phyloP scores from a whole-genome alignment of 1,284 basidiomycete genomes.

The Farysia itapuensis region DNA sequence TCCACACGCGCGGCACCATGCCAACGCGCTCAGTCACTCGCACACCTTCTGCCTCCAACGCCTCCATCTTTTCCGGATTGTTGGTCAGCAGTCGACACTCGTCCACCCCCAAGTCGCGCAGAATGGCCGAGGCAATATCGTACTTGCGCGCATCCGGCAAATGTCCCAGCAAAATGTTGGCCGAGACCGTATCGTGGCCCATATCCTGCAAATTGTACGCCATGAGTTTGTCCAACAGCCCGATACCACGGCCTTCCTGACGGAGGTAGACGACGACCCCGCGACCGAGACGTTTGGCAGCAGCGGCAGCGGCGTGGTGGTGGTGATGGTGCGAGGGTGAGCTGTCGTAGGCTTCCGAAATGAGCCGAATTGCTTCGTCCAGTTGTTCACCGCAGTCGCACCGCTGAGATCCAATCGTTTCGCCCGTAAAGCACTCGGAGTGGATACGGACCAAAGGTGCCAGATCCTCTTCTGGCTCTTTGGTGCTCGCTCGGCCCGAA shows the following conservation, averaged over 20 bases:
- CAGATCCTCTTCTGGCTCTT: slow-evolving; percentile 7
- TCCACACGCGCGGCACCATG: slow-evolving; percentile 95
- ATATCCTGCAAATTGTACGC: slow-evolving; percentile 98
- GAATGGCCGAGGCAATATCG: slow-evolving; percentile 84
- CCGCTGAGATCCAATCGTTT: slow-evolving; percentile 95
- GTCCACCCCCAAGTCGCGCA: slow-evolving; percentile 81
- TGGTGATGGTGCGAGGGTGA: slow-evolving; percentile 53
- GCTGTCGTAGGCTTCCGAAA: slow-evolving; percentile 63
- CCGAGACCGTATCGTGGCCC: slow-evolving; percentile 95
- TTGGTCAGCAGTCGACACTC: slow-evolving; percentile 80
- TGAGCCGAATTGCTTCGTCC: slow-evolving; percentile 90
- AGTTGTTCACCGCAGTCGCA: slow-evolving; percentile 99
- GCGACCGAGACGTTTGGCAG: slow-evolving; percentile 17
- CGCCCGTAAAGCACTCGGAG: slow-evolving; percentile 97
- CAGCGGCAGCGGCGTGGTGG: not conserved
- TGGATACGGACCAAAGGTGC: slow-evolving; percentile 90
- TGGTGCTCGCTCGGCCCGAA: not conserved
- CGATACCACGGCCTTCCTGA: slow-evolving; percentile 98
- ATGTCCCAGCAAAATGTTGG: slow-evolving; percentile 93
- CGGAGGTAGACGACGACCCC: slow-evolving; percentile 96
- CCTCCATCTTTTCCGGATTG: slow-evolving; percentile 94
- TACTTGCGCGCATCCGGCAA: slow-evolving; percentile 92
- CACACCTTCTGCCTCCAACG: slow-evolving; percentile 81
- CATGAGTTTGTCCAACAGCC: slow-evolving; percentile 89
- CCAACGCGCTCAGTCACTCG: slow-evolving; percentile 79